phyloP scores from a whole-genome alignment of 106 monocot genomes.

The Hemerocallis citrina region DNA sequence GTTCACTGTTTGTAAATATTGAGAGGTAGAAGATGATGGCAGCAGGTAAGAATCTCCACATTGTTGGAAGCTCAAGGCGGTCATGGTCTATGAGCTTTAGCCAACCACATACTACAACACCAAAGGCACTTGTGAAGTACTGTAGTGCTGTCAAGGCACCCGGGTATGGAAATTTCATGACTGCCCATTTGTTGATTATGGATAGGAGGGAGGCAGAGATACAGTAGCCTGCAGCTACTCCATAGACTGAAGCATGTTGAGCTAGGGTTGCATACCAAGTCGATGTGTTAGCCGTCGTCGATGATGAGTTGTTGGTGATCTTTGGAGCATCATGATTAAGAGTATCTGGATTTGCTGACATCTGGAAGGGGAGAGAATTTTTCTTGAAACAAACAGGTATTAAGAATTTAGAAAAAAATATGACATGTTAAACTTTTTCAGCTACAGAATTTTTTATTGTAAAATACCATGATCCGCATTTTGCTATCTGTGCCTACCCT shows the following conservation, averaged over 20 bases:
- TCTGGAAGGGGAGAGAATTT: too few relatives aligned
- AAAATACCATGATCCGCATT: too few relatives aligned
- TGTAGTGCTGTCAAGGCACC: constrained; percentile 46
- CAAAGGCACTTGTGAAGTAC: constrained; percentile 43
- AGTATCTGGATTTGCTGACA: too few relatives aligned
- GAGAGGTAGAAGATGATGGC: constrained; percentile 51
- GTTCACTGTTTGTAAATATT: constrained; percentile 58
- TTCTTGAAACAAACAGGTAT: too few relatives aligned
- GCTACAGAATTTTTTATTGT: too few relatives aligned
- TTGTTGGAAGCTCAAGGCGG: constrained; percentile 16
- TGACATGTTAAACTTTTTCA: too few relatives aligned
- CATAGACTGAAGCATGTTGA: constrained; percentile 32
- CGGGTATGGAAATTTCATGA: constrained; percentile 58
- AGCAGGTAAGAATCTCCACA: constrained; percentile 49
- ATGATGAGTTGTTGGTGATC: too few relatives aligned
- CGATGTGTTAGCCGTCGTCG: not conserved
- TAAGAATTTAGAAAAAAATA: too few relatives aligned
- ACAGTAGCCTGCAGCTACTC: constrained; percentile 43
- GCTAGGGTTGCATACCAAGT: not conserved
- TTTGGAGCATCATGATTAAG: too few relatives aligned
- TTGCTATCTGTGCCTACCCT: too few relatives aligned
- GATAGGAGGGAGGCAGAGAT: constrained; percentile 47
- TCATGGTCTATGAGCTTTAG: constrained; percentile 34
- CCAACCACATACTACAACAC: constrained; percentile 27
- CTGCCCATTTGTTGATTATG: constrained; percentile 59